phyloP scores from a whole-genome alignment of 164 flowering plant species.

The Litsea cubeba region DNA sequence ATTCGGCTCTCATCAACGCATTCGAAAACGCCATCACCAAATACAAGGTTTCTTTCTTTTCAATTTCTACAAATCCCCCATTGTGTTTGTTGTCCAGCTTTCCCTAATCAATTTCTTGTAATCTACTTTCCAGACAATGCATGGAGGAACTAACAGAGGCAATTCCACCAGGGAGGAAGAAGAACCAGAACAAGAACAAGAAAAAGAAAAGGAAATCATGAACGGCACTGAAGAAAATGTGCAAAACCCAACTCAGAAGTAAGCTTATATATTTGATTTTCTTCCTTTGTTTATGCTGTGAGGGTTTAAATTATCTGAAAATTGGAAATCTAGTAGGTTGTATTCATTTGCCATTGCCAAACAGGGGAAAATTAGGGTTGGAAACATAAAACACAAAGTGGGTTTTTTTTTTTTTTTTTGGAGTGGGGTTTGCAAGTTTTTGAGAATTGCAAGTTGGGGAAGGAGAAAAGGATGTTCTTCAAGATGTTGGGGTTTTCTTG shows the following conservation, averaged over 20 bases:
- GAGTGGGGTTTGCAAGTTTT: too few species aligned
- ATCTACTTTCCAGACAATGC: conserved; percentile 31
- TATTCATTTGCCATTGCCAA: too few species aligned
- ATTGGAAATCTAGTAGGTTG: too few species aligned
- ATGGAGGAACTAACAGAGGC: conserved; percentile 12
- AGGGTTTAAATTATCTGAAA: too few species aligned
- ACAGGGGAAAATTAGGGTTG: too few species aligned
- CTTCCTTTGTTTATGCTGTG: too few species aligned
- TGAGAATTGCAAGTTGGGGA: too few species aligned
- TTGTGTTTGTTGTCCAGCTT: neutral
- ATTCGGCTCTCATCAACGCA: conserved; percentile 66
- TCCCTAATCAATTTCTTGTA: neutral
- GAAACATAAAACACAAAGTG: too few species aligned
- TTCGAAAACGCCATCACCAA: conserved; percentile 57
- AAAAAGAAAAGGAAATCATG: neutral
- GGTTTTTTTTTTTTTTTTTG: too few species aligned
- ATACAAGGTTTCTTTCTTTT: conserved; percentile 48
- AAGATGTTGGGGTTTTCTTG: too few species aligned
- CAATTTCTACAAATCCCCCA: neutral
- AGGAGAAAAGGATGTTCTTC: too few species aligned
- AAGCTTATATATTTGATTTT: neutral
- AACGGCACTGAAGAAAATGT: conserved; percentile 7
- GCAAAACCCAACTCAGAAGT: neutral
- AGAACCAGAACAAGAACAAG: neutral
- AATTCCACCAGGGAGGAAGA: conserved; percentile 14